Evolutionary conservation across 805 yeast species (phyloP), one percentile per base, ranked within the genome.

Genomic region (Candida glaebosa): DNA sequence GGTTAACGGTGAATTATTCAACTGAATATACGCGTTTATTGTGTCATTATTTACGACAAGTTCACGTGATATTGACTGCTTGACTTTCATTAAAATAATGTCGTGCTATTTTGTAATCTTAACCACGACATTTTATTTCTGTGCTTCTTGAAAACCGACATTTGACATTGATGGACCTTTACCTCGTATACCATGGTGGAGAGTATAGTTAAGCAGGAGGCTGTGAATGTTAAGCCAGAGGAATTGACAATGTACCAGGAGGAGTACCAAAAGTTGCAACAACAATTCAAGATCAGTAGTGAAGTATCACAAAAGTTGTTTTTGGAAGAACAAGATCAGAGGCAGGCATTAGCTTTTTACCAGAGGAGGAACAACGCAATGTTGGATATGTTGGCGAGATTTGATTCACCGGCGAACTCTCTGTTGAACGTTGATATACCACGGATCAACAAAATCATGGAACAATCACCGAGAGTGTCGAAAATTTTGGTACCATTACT

Each of bases 331-430:
- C 50, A 52, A 37, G 50, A 61, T 16, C 70, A 63, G 46, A 45
- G 74, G 19, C 61, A 65, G 36, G 50, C 72, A 5, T 43, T 68
- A 12, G 46, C 56, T 33, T 62, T 53, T 44, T 65, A 58, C 41
- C 57, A 65, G 37, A 46, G 74, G 36, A 54, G 72, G 31, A 66
- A 66, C 43, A 62, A 64, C 37, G 70, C 71, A 0, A 36, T 69
- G 24, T 40, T 69, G 7, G 66, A 65, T 22, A 34, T 65, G 7
- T 42, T 68, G 5, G 9, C 17, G 7, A 40, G 44, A 30, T 18
- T 42, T 5, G 50, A 46, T 35, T 34, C 37, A 20, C 22, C 19
- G 12, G 20, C 31, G 10, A 22, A 12, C 30, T 31, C 7, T 10
- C 20, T 12, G 7, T 8, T 18, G 36, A 7, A 16, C 34, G 6